Evolutionary conservation across 495 filamentous ascomycete genomes (phyloP), one percentile per base, ranked within the genome.

Genomic region (Daldinia childiae): DNA sequence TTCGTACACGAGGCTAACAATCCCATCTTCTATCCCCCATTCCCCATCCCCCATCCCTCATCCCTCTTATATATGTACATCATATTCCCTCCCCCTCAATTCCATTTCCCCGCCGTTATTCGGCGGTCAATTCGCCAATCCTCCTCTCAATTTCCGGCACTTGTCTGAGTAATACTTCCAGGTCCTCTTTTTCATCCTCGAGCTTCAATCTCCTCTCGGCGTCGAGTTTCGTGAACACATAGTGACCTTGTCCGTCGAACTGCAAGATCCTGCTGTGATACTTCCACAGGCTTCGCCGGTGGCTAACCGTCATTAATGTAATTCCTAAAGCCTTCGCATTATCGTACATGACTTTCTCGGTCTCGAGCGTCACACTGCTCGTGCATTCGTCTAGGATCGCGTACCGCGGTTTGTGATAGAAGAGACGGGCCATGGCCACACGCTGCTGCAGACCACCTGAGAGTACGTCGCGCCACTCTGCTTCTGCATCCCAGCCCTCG

Each of bases 311-410:
- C 92, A 99, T 98, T 45, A 99, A 82, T 2, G 95, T 98, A 72
- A 96, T 95, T 4, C 93, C 93, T 24, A 97, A 81, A 38, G 85
- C 82, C 86, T 99, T 99, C 54, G 96, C 95, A 19, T 90, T 95
- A 63, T 97, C 94, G 79, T 99, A 99, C 93, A 99, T 97, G 75
- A 92, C 85, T 74, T 92, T 92, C 77, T 99, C 95, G 43, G 94
- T 94, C 52, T 97, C 94, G 8, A 97, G 85, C 7, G 97, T 97
- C 24, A 98, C 93, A 58, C 88, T 92, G 55, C 90, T 93, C 1
- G 95, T 99, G 82, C 95, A 99, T 81, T 99, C 95, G 78, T 99
- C 95, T 21, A 99, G 83, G 73, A 99, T 99, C 15, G 95, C 95
- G 78, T 92, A 93, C 70, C 92, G 91, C 3, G 95, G 95, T 3